These are phyloP conservation scores for Talinum fruticosum DNA, from an alignment of 148 eudicot genomes.

Conservation along the genomic window DNA sequence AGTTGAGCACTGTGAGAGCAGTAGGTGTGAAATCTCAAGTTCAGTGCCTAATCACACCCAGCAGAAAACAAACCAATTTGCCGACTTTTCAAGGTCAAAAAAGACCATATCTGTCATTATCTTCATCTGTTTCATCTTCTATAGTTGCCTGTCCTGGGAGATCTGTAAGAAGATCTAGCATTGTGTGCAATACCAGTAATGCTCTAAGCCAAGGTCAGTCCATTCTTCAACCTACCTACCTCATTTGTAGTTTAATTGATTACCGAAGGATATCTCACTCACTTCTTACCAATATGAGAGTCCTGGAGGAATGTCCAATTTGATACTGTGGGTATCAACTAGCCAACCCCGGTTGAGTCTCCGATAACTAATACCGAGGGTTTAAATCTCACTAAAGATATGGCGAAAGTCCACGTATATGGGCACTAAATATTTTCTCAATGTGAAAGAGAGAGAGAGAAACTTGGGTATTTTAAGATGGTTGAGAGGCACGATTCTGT, in stretches of 20 bases:
- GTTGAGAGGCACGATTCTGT: too few species aligned
- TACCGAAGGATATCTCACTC: too few species aligned
- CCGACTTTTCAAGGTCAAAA: constrained; percentile 29
- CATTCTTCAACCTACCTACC: neutral
- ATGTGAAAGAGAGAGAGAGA: too few species aligned
- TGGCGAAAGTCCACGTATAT: too few species aligned
- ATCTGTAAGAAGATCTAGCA: constrained; percentile 22
- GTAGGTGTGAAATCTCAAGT: constrained; percentile 22
- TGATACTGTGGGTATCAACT: too few species aligned
- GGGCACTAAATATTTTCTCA: too few species aligned
- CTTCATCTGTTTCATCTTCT: constrained; percentile 30
- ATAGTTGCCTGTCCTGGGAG: constrained; percentile 11
- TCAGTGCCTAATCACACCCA: neutral
- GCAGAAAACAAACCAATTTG: constrained; percentile 16
- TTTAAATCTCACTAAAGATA: too few species aligned
- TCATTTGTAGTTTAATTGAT: neutral
- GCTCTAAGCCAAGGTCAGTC: constrained; percentile 47
- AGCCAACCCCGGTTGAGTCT: too few species aligned
- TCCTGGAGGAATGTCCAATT: too few species aligned
- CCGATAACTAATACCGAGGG: too few species aligned
- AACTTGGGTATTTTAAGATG: too few species aligned
- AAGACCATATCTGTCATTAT: constrained; percentile 15
- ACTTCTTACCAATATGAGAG: too few species aligned
- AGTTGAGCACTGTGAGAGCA: constrained; percentile 31
- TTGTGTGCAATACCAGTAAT: constrained; percentile 52